These are phyloP conservation scores for Podospora bellae-mahoneyi DNA, from an alignment of 495 filamentous ascomycete species.

Conservation along the genomic window DNA sequence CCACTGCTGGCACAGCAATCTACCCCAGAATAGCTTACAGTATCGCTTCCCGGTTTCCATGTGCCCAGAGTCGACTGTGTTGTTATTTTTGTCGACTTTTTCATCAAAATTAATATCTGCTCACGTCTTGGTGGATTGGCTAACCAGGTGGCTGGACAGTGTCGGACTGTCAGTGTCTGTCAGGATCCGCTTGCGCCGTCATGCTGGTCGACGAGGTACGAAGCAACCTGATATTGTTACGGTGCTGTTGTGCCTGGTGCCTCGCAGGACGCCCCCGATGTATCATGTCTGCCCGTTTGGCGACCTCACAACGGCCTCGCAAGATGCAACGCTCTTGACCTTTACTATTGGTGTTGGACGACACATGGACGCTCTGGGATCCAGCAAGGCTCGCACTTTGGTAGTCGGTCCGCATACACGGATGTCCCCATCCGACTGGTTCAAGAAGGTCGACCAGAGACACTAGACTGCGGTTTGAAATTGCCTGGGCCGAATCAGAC, in stretches of 20 bases:
- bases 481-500: constrained; percentile 1
- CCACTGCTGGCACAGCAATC: background rate
- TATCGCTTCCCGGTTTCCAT: constrained; percentile 5
- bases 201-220: background rate
- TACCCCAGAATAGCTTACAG: constrained; percentile 8
- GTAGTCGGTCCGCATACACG: constrained; percentile 2
- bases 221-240: constrained; percentile 9
- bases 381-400: background rate
- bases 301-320: background rate
- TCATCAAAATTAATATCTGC: constrained; percentile 8
- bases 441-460: background rate
- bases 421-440: background rate
- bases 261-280: background rate
- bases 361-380: background rate
- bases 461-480: constrained; percentile 9
- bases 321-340: too few species aligned
- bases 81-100: constrained; percentile 12
- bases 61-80: background rate
- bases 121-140: background rate
- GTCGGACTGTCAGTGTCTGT: background rate
- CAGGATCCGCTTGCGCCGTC: background rate
- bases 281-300: background rate
- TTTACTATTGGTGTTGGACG: too few species aligned
- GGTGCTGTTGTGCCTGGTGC: constrained; percentile 6
- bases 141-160: constrained; percentile 5